phyloP scores from a whole-genome alignment of 495 filamentous ascomycete species.

The Aspergillus coremiiformis region DNA sequence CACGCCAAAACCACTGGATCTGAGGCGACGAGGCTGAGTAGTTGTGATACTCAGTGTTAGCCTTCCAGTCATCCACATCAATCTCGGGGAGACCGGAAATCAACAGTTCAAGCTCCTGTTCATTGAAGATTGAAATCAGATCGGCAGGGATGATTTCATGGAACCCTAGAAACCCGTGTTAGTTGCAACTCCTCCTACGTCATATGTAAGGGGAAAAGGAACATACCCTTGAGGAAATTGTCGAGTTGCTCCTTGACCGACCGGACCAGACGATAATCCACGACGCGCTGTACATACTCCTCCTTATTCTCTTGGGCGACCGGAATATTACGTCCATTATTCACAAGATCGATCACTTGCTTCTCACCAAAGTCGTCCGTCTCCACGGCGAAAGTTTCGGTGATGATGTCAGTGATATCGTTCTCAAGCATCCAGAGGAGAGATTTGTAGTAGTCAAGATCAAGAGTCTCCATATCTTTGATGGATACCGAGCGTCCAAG shows the following conservation, averaged over 20 bases:
- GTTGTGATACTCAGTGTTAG: constrained; percentile 97
- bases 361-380: constrained; percentile 87
- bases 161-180: constrained; percentile 56
- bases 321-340: constrained; percentile 80
- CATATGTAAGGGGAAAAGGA: background rate
- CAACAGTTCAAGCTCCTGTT: constrained; percentile 92
- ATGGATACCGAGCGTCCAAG: constrained; percentile 89
- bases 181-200: constrained; percentile 10
- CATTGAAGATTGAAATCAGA: constrained; percentile 95
- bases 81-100: constrained; percentile 98
- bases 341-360: constrained; percentile 77
- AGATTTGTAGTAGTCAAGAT: constrained; percentile 99
- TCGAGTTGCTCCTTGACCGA: constrained; percentile 93
- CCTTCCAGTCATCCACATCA: constrained; percentile 98
- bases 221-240: constrained; percentile 82
- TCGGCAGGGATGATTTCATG: constrained; percentile 96
- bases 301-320: constrained; percentile 99
- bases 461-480: constrained; percentile 99
- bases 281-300: constrained; percentile 86
- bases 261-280: constrained; percentile 86
- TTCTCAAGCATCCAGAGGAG: constrained; percentile 98
- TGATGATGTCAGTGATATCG: constrained; percentile 97
- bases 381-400: constrained; percentile 93
- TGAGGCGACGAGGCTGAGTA: constrained; percentile 91
- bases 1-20: constrained; percentile 99